Conservation (phyloP, 495 filamentous ascomycete genomes). For the Letharia lupina region DNA sequence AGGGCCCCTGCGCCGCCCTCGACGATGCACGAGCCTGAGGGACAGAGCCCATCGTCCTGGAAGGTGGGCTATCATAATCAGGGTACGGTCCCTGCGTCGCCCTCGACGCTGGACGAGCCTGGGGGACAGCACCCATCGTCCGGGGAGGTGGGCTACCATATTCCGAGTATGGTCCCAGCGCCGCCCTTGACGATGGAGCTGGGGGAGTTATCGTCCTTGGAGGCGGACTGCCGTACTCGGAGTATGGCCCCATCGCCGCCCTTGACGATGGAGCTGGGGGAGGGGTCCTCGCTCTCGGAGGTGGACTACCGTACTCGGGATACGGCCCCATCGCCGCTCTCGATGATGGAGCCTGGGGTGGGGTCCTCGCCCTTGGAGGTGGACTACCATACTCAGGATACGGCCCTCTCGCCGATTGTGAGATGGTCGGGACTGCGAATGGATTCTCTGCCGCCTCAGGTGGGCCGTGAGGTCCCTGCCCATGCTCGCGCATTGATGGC, state of each 20-base stretch:
- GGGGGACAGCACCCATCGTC: neutral
- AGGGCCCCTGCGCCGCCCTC: constrained; percentile 10
- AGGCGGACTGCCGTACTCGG: constrained; percentile 21
- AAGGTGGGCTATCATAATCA: constrained; percentile 18
- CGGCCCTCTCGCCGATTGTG: constrained; percentile 9
- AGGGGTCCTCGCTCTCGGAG: constrained; percentile 17
- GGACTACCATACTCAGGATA: constrained; percentile 20
- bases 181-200: constrained; percentile 8
- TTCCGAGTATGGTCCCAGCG: constrained; percentile 6
- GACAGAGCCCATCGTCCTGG: neutral
- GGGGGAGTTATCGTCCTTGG: constrained; percentile 18
- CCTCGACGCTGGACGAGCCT: constrained; percentile 8
- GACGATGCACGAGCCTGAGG: constrained; percentile 9
- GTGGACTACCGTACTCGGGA: constrained; percentile 21
- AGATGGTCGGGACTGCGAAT: constrained; percentile 20
- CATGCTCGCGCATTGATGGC: constrained; percentile 21
- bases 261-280: constrained; percentile 9
- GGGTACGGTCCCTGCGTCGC: constrained; percentile 9
- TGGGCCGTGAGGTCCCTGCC: constrained; percentile 26
- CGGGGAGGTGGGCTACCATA: constrained; percentile 18
- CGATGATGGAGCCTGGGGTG: constrained; percentile 5
- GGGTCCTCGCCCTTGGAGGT: constrained; percentile 4
- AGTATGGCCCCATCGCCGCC: constrained; percentile 8
- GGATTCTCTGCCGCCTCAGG: constrained; percentile 28
- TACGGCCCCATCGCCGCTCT: constrained; percentile 7